A percentile compares a stretch with the other conserved stretches of the same genome.
Evolutionary conservation across 768 basidiomycete species (phyloP).

Genomic region (Clathrus columnatus): DNA sequence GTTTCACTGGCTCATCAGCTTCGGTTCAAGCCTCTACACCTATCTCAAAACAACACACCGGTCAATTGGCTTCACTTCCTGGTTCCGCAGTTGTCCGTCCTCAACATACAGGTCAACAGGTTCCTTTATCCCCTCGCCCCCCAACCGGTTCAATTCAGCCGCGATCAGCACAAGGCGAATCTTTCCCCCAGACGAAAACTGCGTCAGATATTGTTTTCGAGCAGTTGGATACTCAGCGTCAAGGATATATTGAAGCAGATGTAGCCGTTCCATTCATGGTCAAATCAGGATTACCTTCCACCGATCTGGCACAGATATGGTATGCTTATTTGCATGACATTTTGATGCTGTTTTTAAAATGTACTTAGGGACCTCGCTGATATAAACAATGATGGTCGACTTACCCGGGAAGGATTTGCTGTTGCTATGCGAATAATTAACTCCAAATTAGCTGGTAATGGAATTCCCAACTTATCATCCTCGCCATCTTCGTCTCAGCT

Average conservation of each 20-base stretch:
- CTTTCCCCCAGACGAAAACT: conserved; percentile 64
- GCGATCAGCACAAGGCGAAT: conserved; percentile 97
- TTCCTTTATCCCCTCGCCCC: conserved; percentile 16
- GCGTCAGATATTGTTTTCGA: conserved; percentile 73
- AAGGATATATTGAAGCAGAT: conserved; percentile 84
- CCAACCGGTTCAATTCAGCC: conserved; percentile 15
- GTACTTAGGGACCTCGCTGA: conserved; percentile 85
- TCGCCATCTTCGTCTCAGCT: conserved; percentile 44
- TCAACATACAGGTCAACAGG: conserved; percentile 57
- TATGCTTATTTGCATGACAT: conserved; percentile 28
- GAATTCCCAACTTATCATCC: conserved; percentile 71
- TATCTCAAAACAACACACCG: conserved; percentile 18
- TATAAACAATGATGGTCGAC: conserved; percentile 74
- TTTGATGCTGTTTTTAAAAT: conserved; percentile 6
- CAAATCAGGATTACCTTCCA: conserved; percentile 76
- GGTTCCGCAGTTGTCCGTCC: conserved; percentile 36
- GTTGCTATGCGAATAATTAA: conserved; percentile 93
- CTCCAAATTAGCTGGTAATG: conserved; percentile 69
- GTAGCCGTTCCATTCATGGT: conserved; percentile 94
- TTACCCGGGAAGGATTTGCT: conserved; percentile 90
- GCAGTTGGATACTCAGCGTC: conserved; percentile 62
- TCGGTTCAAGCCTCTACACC: conserved; percentile 26
- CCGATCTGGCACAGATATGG: conserved; percentile 87
- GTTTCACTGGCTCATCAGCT: conserved; percentile 48
- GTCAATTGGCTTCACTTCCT: conserved; percentile 10